Conservation (phyloP, 441 rosid genomes). For the Erysimum pusillum region DNA sequence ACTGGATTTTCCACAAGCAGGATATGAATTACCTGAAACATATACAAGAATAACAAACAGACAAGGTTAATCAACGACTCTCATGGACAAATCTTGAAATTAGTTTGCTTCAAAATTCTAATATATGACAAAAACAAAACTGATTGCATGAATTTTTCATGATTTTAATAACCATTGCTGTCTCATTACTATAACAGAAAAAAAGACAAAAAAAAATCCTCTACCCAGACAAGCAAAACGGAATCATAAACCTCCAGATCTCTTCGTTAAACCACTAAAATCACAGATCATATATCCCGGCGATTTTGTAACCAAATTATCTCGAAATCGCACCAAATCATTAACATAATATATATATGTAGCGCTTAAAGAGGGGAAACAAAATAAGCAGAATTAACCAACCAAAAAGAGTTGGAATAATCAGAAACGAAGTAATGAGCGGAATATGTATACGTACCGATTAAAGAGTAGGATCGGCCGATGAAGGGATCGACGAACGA, state of each 20-base stretch:
- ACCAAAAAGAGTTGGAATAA: neutral
- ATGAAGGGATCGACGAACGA: slow-evolving; percentile 29
- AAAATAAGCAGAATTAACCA: neutral
- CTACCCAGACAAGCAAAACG: neutral
- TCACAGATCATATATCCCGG: neutral
- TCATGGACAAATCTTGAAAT: neutral
- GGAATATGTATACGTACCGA: slow-evolving; percentile 9
- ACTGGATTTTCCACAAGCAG: slow-evolving; percentile 13
- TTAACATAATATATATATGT: neutral
- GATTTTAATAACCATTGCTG: neutral
- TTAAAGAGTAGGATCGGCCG: neutral
- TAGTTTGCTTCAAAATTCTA: neutral
- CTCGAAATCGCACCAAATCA: slow-evolving; percentile 9
- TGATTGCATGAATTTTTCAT: neutral
- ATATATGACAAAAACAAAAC: neutral
- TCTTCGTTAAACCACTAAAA: slow-evolving; percentile 37
- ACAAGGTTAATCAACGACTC: neutral
- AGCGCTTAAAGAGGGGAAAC: neutral
- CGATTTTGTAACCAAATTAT: slow-evolving; percentile 1
- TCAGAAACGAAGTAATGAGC: slow-evolving; percentile 18
- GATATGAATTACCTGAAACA: neutral
- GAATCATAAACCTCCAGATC: slow-evolving; percentile 44
- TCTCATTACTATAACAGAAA: neutral
- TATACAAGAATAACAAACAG: neutral
- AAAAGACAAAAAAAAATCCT: neutral